Evolutionary conservation across 208 protist species (phyloP).

Genomic region (Acanthamoeba quina): DNA sequence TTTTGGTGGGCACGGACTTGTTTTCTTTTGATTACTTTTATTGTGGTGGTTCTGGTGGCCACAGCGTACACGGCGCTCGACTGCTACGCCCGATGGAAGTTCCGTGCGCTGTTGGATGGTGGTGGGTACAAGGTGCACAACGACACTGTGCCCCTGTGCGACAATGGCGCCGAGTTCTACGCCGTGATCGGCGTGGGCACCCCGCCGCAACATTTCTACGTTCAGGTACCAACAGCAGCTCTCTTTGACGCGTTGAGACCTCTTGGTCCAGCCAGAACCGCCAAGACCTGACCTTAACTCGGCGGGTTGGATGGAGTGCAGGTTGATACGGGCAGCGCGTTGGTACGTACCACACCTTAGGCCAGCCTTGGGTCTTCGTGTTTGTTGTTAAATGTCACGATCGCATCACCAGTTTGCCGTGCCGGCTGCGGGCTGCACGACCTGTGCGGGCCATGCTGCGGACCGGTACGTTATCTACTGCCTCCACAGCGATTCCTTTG

Average conservation of each 20-base stretch:
- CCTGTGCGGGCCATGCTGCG: conserved; percentile 1
- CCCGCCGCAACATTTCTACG: conserved; percentile 17
- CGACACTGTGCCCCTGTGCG: conserved; percentile 12
- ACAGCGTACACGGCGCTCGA: conserved; percentile 3
- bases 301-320: neutral
- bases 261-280: neutral
- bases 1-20: neutral
- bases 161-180: conserved; percentile 58
- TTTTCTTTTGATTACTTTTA: neutral
- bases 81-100: conserved; percentile 5
- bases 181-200: conserved; percentile 21
- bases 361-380: neutral
- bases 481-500: too few species aligned
- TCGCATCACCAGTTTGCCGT: conserved; percentile 27
- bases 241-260: neutral
- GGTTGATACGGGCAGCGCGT: conserved; percentile 41
- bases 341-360: neutral
- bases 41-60: neutral
- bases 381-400: neutral
- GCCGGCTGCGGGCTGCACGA: neutral
- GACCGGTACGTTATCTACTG: neutral
- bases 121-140: conserved; percentile 2
- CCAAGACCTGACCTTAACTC: neutral
- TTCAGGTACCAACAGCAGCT: neutral
- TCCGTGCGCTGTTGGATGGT: neutral